These are phyloP conservation scores for Didymella exigua DNA, from an alignment of 2,329 filamentous ascomycete species.

Conservation along the genomic window DNA sequence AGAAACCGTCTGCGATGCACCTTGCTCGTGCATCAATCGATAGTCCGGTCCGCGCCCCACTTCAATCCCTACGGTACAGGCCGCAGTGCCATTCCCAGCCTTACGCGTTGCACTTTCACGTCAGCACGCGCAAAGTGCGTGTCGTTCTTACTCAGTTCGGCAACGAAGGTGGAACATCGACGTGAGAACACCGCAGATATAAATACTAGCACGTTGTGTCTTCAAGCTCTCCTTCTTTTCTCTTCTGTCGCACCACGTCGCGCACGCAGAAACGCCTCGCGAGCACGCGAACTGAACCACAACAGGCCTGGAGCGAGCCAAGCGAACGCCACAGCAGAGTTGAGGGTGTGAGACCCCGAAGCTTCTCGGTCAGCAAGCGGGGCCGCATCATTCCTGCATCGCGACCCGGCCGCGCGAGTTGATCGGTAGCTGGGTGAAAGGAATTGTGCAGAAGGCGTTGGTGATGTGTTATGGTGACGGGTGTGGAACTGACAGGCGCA, in stretches of 20 bases:
- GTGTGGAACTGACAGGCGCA: not conserved
- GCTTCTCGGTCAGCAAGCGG: not conserved
- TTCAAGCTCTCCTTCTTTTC: constrained; percentile 14
- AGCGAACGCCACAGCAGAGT: not conserved
- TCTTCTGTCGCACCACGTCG: constrained; percentile 1
- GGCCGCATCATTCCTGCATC: not conserved
- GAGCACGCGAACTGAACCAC: not conserved
- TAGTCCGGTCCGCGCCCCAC: constrained; percentile 10
- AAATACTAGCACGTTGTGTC: constrained; percentile 1
- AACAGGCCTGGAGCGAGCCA: not conserved
- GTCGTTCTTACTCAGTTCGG: not conserved
- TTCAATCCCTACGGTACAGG: constrained; percentile 1
- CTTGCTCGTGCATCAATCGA: constrained; percentile 14
- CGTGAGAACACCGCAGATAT: not conserved
- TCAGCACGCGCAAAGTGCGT: constrained; percentile 4
- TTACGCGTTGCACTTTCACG: not conserved
- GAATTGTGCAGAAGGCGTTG: constrained; percentile 1
- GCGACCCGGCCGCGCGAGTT: not conserved
- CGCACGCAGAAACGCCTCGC: constrained; percentile 12
- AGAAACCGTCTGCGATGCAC: constrained; percentile 6
- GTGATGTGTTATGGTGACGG: not conserved
- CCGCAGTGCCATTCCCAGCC: constrained; percentile 12
- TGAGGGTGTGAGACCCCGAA: constrained; percentile 11
- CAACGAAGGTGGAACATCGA: too few species aligned
- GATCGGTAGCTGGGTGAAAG: not conserved